Evolutionary conservation across 78 protist genomes (phyloP).

Genomic region (Creolimax fragrantissima): DNA sequence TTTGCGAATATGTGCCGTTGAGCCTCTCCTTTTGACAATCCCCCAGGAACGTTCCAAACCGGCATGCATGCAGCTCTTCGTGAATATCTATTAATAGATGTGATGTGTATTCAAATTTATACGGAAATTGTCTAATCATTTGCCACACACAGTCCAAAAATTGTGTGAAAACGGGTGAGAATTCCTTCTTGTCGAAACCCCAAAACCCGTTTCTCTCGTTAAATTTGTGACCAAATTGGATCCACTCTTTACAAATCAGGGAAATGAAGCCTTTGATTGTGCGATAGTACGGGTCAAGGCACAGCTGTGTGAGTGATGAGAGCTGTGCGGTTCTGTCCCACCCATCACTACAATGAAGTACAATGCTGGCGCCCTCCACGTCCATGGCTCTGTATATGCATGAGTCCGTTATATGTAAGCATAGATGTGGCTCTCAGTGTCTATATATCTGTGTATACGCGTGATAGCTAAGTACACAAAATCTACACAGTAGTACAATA

Average conservation of each 20-base stretch:
- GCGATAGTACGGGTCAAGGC: conserved; percentile 4
- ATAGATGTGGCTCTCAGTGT: too few species aligned
- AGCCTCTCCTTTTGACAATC: background rate
- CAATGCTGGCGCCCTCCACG: background rate
- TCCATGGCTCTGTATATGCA: background rate
- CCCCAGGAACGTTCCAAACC: conserved; percentile 49
- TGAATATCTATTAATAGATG: conserved; percentile 5
- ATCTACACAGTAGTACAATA: too few species aligned
- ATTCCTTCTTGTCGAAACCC: background rate
- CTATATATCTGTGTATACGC: too few species aligned
- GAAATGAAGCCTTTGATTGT: background rate
- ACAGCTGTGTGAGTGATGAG: conserved; percentile 13
- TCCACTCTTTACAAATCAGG: conserved; percentile 26
- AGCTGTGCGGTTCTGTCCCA: conserved; percentile 28
- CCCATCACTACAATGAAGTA: conserved; percentile 9
- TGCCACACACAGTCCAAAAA: conserved; percentile 51
- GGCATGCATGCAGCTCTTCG: conserved; percentile 30
- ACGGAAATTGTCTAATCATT: conserved; percentile 34
- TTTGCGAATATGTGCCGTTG: background rate
- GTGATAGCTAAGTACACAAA: too few species aligned
- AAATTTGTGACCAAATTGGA: conserved; percentile 16
- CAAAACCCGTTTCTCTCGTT: background rate
- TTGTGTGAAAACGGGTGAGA: conserved; percentile 51
- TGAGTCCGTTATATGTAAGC: too few species aligned
- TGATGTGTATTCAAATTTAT: conserved; percentile 43